Evolutionary conservation across 768 basidiomycete genomes (phyloP).

Genomic region (Ramaria sp.): DNA sequence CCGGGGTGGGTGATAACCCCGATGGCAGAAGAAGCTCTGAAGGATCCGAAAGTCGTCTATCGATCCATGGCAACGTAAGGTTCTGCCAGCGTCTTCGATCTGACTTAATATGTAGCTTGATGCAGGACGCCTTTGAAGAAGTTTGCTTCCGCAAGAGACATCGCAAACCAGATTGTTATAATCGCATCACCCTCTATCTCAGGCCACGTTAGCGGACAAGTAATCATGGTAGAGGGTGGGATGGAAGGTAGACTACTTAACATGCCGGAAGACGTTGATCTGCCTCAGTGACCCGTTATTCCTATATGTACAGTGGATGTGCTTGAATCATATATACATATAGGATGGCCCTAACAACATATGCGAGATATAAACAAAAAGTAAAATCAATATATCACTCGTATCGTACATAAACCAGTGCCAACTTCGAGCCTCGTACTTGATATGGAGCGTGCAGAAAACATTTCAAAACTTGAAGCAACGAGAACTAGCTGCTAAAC

Average conservation of each 20-base stretch:
- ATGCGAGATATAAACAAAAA: no score
- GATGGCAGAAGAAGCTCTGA: slow-evolving; percentile 46
- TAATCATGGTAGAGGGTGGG: slow-evolving; percentile 62
- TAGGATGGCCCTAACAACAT: no score
- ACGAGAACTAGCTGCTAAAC: no score
- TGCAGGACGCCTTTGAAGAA: slow-evolving; percentile 60
- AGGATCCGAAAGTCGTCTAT: slow-evolving; percentile 43
- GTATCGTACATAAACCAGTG: no score
- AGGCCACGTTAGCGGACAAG: slow-evolving; percentile 61
- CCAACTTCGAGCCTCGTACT: no score
- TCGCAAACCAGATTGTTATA: slow-evolving; percentile 54
- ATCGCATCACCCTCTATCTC: slow-evolving; percentile 51
- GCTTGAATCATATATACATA: no score
- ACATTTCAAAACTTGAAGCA: no score
- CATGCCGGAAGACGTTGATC: slow-evolving; percentile 23
- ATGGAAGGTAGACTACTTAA: slow-evolving; percentile 64
- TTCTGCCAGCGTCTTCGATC: not conserved
- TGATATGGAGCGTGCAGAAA: no score
- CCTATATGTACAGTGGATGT: no score
- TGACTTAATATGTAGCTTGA: not conserved
- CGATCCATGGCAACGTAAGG: slow-evolving; percentile 57
- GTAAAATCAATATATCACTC: no score
- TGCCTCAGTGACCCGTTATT: not conserved
- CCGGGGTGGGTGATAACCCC: slow-evolving; percentile 56
- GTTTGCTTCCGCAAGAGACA: slow-evolving; percentile 47